Evolutionary conservation across 345 rosid genomes (phyloP).

Genomic region (Microthlaspi erraticum): DNA sequence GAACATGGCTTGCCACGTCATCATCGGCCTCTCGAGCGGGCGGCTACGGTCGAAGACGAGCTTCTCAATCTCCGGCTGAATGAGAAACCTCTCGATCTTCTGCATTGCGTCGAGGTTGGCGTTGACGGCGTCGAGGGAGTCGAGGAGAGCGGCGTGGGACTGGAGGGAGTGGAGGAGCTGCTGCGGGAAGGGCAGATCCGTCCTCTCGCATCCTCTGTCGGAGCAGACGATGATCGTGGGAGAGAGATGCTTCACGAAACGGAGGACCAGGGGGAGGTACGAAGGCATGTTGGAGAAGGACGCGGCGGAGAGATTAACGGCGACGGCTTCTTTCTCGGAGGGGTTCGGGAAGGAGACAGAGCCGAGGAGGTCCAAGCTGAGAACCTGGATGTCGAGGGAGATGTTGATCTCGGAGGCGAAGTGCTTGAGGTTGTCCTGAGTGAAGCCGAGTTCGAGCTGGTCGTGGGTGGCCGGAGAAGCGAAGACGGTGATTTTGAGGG

Average conservation of each 20-base stretch:
- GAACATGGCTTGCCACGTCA: conserved; percentile 76
- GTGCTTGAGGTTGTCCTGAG: conserved; percentile 67
- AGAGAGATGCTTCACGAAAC: conserved; percentile 72
- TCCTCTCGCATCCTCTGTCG: conserved; percentile 82
- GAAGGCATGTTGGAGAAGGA: conserved; percentile 61
- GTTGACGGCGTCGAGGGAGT: conserved; percentile 85
- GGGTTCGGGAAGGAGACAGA: conserved; percentile 56
- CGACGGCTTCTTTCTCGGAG: conserved; percentile 61
- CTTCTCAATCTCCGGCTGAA: conserved; percentile 78
- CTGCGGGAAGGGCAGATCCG: conserved; percentile 76
- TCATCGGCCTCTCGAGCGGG: conserved; percentile 49
- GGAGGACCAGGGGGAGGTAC: conserved; percentile 60
- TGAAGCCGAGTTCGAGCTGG: conserved; percentile 70
- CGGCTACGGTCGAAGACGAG: conserved; percentile 66
- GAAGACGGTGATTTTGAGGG: conserved; percentile 74
- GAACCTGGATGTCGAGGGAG: conserved; percentile 67
- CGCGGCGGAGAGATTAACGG: conserved; percentile 72
- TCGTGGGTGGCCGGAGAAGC: conserved; percentile 61
- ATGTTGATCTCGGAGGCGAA: conserved; percentile 79
- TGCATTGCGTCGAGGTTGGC: conserved; percentile 68
- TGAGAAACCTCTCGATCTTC: conserved; percentile 81
- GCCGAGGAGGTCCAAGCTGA: conserved; percentile 59
- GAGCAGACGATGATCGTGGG: conserved; percentile 82
- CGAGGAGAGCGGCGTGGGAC: conserved; percentile 65
- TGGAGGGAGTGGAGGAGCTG: conserved; percentile 74